Evolutionary conservation across 108 stramenopile species (phyloP), one percentile per base, ranked within the genome.

Genomic region (Nannochloropsis gaditana): DNA sequence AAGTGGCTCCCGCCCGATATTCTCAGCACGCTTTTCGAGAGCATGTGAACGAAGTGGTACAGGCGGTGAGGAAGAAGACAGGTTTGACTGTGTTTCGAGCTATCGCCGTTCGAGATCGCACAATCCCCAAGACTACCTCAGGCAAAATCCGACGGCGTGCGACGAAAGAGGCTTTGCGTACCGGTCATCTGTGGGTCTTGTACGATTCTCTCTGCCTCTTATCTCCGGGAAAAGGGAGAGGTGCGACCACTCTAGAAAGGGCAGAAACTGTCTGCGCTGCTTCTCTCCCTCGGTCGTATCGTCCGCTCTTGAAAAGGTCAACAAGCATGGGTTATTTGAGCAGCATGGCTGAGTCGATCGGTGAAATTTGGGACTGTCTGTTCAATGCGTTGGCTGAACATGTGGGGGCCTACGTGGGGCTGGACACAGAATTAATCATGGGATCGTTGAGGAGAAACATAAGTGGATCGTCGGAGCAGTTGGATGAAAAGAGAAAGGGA

Each of bases 71-170:
- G 59, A 0, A 15, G 8, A 73, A 73, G 59, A n/a, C n/a, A n/a
- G 59, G 59, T n/a, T 73, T 73, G 59, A n/a, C 15, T 73, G 59
- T 73, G 19, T 73, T n/a, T 73, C 15, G 59, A n/a, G n/a, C n/a
- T 15, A 73, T 73, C 3, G 59, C 59, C 3, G 59, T 73, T 2
- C 15, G n/a, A n/a, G 59, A 73, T n/a, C 4, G 93, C 80, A 96
- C 95, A 1, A 92, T 98, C 10, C 96, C 96, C 9, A 99, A 99
- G 90, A 99, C 99, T 21, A 97, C 95, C 15, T 96, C 95, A 81
- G 99, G 99, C 17, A 99, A 99, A 86, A 99, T 99, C 83, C 95
- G 95, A 5, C 93, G 99, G 84, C 84, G 91, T 5, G 81, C 81
- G 21, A 82, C 81, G 42, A 82, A 82, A 21, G 81, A 41, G 42